Evolutionary conservation across 306 rosid genomes (phyloP).

Genomic region (Hippophae tibetana): DNA sequence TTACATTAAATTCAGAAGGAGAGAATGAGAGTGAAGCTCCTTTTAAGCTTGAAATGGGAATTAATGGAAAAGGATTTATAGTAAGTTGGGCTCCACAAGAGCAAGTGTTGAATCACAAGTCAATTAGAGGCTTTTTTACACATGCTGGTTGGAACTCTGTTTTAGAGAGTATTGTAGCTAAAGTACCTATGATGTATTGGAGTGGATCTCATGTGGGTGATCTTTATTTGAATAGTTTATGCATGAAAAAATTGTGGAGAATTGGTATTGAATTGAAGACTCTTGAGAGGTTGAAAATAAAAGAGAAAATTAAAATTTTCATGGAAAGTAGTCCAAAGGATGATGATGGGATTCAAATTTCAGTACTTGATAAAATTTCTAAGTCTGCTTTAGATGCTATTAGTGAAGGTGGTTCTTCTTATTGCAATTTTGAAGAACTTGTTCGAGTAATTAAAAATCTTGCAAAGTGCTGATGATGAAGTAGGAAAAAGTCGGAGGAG

Average conservation of each 20-base stretch:
- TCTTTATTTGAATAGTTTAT: neutral
- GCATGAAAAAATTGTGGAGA: neutral
- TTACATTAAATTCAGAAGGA: neutral
- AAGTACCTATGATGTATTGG: neutral
- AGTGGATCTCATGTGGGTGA: neutral
- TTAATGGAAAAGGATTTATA: neutral
- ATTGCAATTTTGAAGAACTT: constrained; percentile 6
- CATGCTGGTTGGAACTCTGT: neutral
- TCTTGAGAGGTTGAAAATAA: neutral
- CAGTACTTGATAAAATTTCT: constrained; percentile 5
- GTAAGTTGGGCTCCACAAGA: neutral
- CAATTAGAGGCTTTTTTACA: neutral
- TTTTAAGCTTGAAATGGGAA: neutral
- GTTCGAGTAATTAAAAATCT: constrained; percentile 5
- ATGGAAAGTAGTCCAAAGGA: neutral
- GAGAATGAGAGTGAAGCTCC: neutral
- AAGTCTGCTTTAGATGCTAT: constrained; percentile 4
- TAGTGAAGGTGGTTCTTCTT: constrained; percentile 11
- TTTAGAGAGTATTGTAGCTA: neutral
- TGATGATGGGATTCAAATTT: neutral
- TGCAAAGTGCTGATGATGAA: no score
- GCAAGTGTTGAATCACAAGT: neutral
- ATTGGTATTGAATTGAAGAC: neutral
- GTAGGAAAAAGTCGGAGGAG: no score
- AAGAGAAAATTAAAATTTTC: neutral